phyloP scores from a whole-genome alignment of 306 rosid genomes.

The Pterocarpus santalinus region DNA sequence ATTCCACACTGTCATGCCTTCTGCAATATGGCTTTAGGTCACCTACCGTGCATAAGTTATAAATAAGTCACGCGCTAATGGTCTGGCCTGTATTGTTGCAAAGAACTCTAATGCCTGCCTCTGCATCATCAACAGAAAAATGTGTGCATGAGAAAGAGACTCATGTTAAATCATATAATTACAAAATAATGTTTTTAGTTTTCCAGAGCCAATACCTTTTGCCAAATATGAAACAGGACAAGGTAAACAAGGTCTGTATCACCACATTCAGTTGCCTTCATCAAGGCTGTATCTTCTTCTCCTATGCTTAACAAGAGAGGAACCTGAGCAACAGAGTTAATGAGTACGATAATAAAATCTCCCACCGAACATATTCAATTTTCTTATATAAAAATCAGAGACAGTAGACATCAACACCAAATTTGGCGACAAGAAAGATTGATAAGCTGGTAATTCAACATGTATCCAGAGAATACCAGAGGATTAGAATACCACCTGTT shows the following conservation, averaged over 20 bases:
- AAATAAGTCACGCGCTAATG: constrained; percentile 83
- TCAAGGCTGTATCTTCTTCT: constrained; percentile 92
- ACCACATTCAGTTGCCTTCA: constrained; percentile 93
- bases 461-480: constrained; percentile 5
- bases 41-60: constrained; percentile 82
- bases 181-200: constrained; percentile 38
- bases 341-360: constrained; percentile 25
- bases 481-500: constrained; percentile 76
- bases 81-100: constrained; percentile 79
- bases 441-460: neutral
- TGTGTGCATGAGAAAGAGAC: constrained; percentile 27
- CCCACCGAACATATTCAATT: constrained; percentile 2
- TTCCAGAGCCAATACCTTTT: constrained; percentile 68
- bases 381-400: constrained; percentile 21
- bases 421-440: neutral
- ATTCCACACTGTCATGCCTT: constrained; percentile 40
- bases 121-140: constrained; percentile 62
- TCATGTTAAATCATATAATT: constrained; percentile 19
- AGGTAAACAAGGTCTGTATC: constrained; percentile 98
- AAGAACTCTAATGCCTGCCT: constrained; percentile 89
- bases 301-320: constrained; percentile 98
- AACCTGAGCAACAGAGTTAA: constrained; percentile 62
- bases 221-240: constrained; percentile 94
- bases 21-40: constrained; percentile 33
- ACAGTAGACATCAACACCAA: constrained; percentile 29